phyloP scores from a whole-genome alignment of 805 yeast genomes.

The Cyberlindnera mycetangii region DNA sequence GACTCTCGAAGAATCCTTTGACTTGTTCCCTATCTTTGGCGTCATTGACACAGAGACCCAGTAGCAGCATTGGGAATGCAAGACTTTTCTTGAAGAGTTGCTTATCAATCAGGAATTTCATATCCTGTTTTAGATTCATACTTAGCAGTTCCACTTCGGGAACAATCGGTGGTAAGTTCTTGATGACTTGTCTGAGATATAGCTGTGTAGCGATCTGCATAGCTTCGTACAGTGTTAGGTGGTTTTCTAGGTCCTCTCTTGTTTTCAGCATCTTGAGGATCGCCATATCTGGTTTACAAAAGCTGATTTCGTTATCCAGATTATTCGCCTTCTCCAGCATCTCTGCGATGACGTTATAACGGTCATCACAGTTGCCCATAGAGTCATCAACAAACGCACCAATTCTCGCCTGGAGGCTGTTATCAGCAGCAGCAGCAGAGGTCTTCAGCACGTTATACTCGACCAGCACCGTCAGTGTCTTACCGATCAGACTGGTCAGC shows the following conservation, averaged over 20 bases:
- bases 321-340: slow-evolving; percentile 27
- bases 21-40: slow-evolving; percentile 26
- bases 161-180: slow-evolving; percentile 48
- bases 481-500: slow-evolving; percentile 56
- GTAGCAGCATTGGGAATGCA: slow-evolving; percentile 39
- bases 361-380: slow-evolving; percentile 20
- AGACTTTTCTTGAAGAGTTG: slow-evolving; percentile 44
- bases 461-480: slow-evolving; percentile 15
- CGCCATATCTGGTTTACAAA: slow-evolving; percentile 44
- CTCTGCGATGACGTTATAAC: slow-evolving; percentile 16
- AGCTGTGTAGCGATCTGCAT: slow-evolving; percentile 53
- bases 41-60: slow-evolving; percentile 32
- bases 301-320: slow-evolving; percentile 41
- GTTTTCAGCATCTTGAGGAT: slow-evolving; percentile 31
- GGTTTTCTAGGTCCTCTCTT: slow-evolving; percentile 49
- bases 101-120: slow-evolving; percentile 48
- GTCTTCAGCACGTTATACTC: slow-evolving; percentile 14
- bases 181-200: slow-evolving; percentile 51
- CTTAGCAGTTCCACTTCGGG: slow-evolving; percentile 50
- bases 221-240: slow-evolving; percentile 56
- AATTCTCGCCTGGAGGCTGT: slow-evolving; percentile 1
- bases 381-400: slow-evolving; percentile 2
- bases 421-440: slow-evolving; percentile 4
- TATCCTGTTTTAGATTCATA: slow-evolving; percentile 46
- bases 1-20: slow-evolving; percentile 25